Evolutionary conservation across 371 early-diverging fungal species (phyloP).

Genomic region (Neoconidiobolus thromboides): DNA sequence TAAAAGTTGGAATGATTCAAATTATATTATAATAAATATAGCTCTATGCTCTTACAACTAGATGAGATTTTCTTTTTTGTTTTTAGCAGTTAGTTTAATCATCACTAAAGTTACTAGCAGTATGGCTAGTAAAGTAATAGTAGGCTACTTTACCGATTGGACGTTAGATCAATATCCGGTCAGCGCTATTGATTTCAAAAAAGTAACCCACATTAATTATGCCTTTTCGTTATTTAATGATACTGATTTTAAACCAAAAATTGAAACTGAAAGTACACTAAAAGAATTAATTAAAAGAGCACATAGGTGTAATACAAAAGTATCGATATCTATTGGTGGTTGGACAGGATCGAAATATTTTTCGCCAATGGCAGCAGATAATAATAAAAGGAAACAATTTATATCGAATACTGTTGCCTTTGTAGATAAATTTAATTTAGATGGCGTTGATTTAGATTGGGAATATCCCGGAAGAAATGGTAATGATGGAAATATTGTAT

Average conservation of each 20-base stretch:
- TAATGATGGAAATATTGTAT: conserved; percentile 38
- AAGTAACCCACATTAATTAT: conserved; percentile 17
- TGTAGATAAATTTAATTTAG: conserved; percentile 17
- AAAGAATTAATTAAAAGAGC: conserved; percentile 7
- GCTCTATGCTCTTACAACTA: no score
- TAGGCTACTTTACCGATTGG: conserved; percentile 4
- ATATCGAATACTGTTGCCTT: conserved; percentile 20
- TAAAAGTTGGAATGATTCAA: no score
- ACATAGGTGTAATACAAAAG: conserved; percentile 19
- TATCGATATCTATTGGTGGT: conserved; percentile 50
- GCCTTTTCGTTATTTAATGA: conserved; percentile 14
- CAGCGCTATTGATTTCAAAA: conserved; percentile 1
- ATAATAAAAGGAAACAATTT: conserved; percentile 21
- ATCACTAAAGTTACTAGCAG: no score
- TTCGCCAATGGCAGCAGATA: conserved; percentile 27
- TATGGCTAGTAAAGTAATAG: conserved; percentile 1
- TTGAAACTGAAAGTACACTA: not conserved
- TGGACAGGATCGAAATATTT: conserved; percentile 50
- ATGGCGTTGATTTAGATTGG: conserved; percentile 40
- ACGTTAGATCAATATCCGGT: conserved; percentile 1
- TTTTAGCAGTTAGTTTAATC: no score
- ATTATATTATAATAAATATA: no score
- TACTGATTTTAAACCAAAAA: conserved; percentile 4
- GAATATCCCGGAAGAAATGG: conserved; percentile 58
- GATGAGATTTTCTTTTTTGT: no score